Percentiles rank a stretch among this genome's conserved stretches.
Evolutionary conservation across 1,139 yeast genomes (phyloP).

Genomic region (Geotrichum citri-aurantii): DNA sequence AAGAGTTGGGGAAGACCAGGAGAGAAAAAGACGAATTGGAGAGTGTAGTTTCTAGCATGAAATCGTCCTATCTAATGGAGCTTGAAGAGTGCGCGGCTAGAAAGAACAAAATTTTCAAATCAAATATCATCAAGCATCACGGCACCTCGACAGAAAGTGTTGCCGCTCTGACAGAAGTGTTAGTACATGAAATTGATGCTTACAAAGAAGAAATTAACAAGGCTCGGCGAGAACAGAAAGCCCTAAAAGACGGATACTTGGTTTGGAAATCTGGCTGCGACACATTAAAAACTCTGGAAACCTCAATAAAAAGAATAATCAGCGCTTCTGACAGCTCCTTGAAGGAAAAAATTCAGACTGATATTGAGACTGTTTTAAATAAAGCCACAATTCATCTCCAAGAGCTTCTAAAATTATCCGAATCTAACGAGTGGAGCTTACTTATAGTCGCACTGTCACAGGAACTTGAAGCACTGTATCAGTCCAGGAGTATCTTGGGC

Average conservation of each 20-base stretch:
- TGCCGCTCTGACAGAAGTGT: constrained; percentile 18
- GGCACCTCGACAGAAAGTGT: constrained; percentile 1
- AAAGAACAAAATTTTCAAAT: neutral
- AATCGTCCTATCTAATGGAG: constrained; percentile 6
- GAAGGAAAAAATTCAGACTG: neutral
- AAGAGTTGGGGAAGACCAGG: constrained; percentile 1
- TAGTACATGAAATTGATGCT: constrained; percentile 24
- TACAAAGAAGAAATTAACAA: constrained; percentile 19
- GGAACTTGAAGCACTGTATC: constrained; percentile 14
- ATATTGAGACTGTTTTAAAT: constrained; percentile 1
- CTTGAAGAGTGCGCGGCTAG: neutral
- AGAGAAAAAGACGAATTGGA: neutral
- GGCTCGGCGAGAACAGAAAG: constrained; percentile 21
- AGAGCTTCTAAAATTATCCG: constrained; percentile 2
- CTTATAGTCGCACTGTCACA: constrained; percentile 15
- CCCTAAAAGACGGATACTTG: constrained; percentile 27
- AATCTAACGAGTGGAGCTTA: constrained; percentile 8
- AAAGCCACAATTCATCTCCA: neutral
- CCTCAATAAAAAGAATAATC: constrained; percentile 14
- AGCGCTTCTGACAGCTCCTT: neutral
- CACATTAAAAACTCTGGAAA: constrained; percentile 23
- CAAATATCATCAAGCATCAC: neutral
- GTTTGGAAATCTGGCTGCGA: constrained; percentile 29
- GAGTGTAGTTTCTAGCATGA: constrained; percentile 6
- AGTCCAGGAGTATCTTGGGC: neutral